Conservation (phyloP, 768 basidiomycete species). For the Filobasidium floriforme region DNA sequence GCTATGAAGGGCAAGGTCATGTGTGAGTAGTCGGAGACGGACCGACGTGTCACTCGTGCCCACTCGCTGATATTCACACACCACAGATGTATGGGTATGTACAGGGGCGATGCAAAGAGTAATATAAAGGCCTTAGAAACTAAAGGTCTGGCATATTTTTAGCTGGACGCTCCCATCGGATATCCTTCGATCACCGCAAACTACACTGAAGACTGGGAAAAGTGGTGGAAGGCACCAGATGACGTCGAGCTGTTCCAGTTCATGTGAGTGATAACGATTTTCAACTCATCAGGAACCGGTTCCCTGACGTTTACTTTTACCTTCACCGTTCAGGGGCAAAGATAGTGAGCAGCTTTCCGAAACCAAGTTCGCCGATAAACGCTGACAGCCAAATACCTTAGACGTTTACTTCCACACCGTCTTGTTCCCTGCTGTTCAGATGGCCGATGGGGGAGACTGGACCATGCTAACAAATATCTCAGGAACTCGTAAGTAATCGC, state of each 20-base stretch:
- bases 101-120: background rate
- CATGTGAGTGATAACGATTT: conserved; percentile 52
- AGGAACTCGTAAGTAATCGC: conserved; percentile 66
- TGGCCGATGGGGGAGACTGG: conserved; percentile 87
- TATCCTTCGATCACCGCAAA: conserved; percentile 95
- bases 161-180: conserved; percentile 96
- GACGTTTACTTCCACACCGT: conserved; percentile 93
- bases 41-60: background rate
- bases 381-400: conserved; percentile 8
- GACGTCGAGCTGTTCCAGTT: conserved; percentile 91
- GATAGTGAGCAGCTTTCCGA: conserved; percentile 52
- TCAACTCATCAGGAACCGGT: background rate
- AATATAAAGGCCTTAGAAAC: background rate
- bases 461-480: conserved; percentile 89
- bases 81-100: conserved; percentile 83
- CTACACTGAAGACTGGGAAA: conserved; percentile 87
- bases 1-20: conserved; percentile 92
- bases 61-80: conserved; percentile 6
- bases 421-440: conserved; percentile 80
- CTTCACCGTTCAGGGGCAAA: conserved; percentile 55
- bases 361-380: too few relatives aligned
- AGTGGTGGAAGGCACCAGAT: conserved; percentile 92
- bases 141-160: background rate
- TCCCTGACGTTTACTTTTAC: background rate
- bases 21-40: conserved; percentile 55